These are phyloP conservation scores for Leccinum imitatum DNA, from an alignment of 768 basidiomycete species.

Conservation along the genomic window DNA sequence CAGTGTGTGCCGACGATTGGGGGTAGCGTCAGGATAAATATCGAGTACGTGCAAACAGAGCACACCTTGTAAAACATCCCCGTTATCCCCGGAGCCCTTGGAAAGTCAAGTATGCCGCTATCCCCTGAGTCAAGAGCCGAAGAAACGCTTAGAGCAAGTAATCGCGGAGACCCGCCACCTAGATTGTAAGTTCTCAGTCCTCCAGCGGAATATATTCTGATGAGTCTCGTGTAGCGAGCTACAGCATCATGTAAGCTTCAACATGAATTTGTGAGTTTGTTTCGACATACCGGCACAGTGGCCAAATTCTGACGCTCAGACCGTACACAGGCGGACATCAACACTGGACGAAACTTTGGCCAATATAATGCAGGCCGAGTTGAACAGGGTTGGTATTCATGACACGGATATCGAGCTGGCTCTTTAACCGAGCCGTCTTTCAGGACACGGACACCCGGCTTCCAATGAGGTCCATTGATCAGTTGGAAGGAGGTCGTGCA, in stretches of 20 bases:
- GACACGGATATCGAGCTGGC: neutral
- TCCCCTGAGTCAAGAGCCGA: neutral
- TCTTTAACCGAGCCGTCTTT: neutral
- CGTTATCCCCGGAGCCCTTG: neutral
- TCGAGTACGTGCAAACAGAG: neutral
- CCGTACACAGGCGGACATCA: constrained; percentile 2
- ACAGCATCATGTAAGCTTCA: neutral
- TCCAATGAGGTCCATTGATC: neutral
- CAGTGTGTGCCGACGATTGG: neutral
- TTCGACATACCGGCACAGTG: neutral
- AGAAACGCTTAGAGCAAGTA: neutral
- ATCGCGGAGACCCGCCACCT: fast-evolving
- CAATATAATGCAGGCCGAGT: neutral
- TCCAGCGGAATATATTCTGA: neutral
- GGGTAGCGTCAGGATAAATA: neutral
- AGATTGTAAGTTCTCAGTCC: neutral
- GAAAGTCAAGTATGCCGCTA: neutral
- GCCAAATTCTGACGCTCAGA: neutral
- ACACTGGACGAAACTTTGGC: neutral
- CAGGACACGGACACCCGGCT: neutral
- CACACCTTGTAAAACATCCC: neutral
- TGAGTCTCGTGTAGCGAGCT: neutral
- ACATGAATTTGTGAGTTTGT: constrained; percentile 6
- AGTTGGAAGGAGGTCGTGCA: neutral
- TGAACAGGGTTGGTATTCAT: neutral